Base-by-base conservation (phyloP, 306 rosid species). In the Biancaea sappan region DNA sequence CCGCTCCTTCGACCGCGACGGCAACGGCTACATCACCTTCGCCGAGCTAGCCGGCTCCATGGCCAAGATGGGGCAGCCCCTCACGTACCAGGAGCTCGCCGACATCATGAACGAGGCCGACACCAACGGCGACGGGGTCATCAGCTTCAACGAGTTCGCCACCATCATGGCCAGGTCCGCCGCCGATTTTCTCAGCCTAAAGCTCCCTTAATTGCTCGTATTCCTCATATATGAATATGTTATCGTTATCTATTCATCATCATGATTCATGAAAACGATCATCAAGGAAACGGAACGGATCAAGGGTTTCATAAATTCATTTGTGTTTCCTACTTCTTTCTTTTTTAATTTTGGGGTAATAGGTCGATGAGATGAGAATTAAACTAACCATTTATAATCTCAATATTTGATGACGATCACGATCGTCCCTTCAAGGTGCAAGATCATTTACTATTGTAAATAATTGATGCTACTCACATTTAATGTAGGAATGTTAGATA, bases 31-130 rank as follows among this genome's bases (percentile, higher is more conserved):
- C 71, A 89, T 89, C 81, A 89, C 91, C 18, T 80, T 88, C 9
- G 79, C 89, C 0, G 94, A 89, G 78, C 86, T 89, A 3, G 91
- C 94, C 25, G 94, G 94, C 0, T 76, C 91, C 29, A 89, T 89
- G 94, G 86, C 94, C 4, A 89, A 83, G 63, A 86, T 89, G 91
- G 89, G 94, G 0, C 91, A 82, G 4, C 91, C 89, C 4, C 46
- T 89, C 64, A 79, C 88, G 25, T 89, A 83, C 76, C 22, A 75
- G 0, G 94, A 89, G 77, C 86, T 89, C 14, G 66, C 88, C 0
- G 82, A 84, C 10, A 83, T 89, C 86, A 86, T 89, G 87, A 77
- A 65, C 4, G 86, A 83, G 51, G 91, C 91, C 7, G 94, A 89
- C 15, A 62, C 74, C 28, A 80, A 89, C 31, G 88, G 91, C 54